phyloP scores from a whole-genome alignment of 306 rosid species.

The Quillaja saponaria region DNA sequence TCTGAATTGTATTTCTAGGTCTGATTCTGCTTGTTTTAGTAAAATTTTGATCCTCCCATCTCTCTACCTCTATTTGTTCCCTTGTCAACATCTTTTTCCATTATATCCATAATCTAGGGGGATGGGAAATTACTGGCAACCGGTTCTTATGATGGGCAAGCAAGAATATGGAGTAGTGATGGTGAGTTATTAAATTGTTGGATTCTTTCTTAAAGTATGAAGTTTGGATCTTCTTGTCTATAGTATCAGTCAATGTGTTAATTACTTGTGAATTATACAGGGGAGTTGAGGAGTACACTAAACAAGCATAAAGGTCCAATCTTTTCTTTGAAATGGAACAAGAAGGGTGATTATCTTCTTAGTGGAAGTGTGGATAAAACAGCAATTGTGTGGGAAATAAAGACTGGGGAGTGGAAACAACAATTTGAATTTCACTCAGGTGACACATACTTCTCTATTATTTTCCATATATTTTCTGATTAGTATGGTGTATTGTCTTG shows the following conservation, averaged over 20 bases:
- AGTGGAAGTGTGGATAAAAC: slow-evolving; percentile 66
- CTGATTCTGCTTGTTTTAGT: slow-evolving; percentile 1
- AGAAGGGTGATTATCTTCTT: slow-evolving; percentile 74
- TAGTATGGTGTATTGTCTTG: background rate
- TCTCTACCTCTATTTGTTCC: slow-evolving; percentile 1
- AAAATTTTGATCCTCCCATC: slow-evolving; percentile 8
- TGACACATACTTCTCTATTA: slow-evolving; percentile 19
- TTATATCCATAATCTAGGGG: slow-evolving; percentile 32
- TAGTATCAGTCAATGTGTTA: slow-evolving; percentile 12
- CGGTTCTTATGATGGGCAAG: slow-evolving; percentile 78
- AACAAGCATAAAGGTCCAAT: slow-evolving; percentile 67
- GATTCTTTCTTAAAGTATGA: slow-evolving; percentile 3
- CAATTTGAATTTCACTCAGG: slow-evolving; percentile 72
- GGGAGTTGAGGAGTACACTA: slow-evolving; percentile 53
- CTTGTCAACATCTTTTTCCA: background rate
- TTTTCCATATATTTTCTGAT: slow-evolving; percentile 2
- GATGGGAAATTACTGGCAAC: slow-evolving; percentile 71
- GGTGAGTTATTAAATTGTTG: slow-evolving; percentile 45
- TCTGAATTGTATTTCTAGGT: background rate
- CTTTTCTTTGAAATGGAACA: slow-evolving; percentile 68
- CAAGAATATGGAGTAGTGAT: slow-evolving; percentile 67
- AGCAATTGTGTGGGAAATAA: slow-evolving; percentile 68
- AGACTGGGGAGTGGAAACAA: slow-evolving; percentile 65
- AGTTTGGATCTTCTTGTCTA: slow-evolving; percentile 6
- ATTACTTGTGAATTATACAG: slow-evolving; percentile 36